Conservation (phyloP, 148 eudicot species). For the Cornus suecica region DNA sequence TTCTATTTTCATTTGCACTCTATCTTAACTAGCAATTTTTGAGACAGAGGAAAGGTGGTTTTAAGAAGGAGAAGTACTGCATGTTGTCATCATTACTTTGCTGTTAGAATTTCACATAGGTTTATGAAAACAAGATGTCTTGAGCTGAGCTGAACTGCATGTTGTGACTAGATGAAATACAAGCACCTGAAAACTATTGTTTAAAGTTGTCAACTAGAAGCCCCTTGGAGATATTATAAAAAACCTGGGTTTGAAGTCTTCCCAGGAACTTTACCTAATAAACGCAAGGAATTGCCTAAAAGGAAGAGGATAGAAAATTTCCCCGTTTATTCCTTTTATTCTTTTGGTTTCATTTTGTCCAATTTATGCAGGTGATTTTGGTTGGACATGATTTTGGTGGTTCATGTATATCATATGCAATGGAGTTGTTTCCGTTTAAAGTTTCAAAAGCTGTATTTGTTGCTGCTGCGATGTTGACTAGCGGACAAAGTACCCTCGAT, state of each 20-base stretch:
- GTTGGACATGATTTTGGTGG: slow-evolving; percentile 99
- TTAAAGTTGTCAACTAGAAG: background rate
- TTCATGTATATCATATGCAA: slow-evolving; percentile 81
- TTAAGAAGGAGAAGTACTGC: no score
- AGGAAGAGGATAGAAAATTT: background rate
- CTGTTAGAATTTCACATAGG: background rate
- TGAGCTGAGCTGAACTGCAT: no score
- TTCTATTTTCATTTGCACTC: background rate
- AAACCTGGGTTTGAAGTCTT: background rate
- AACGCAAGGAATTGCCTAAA: background rate
- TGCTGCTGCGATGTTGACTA: slow-evolving; percentile 78
- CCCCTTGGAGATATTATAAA: background rate
- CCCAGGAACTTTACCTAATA: background rate
- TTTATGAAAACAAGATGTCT: background rate
- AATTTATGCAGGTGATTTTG: slow-evolving; percentile 66
- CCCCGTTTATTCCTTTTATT: background rate
- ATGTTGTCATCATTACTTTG: background rate
- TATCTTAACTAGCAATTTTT: background rate
- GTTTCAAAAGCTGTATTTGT: slow-evolving; percentile 75
- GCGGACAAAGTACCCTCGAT: slow-evolving; percentile 78
- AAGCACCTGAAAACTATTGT: background rate
- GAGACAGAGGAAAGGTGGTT: background rate
- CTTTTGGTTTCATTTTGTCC: slow-evolving; percentile 5
- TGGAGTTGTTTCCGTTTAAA: slow-evolving; percentile 68
- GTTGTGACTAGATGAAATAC: background rate